Evolutionary conservation across 1,139 yeast species (phyloP).

Genomic region (Wickerhamomyces sp.): DNA sequence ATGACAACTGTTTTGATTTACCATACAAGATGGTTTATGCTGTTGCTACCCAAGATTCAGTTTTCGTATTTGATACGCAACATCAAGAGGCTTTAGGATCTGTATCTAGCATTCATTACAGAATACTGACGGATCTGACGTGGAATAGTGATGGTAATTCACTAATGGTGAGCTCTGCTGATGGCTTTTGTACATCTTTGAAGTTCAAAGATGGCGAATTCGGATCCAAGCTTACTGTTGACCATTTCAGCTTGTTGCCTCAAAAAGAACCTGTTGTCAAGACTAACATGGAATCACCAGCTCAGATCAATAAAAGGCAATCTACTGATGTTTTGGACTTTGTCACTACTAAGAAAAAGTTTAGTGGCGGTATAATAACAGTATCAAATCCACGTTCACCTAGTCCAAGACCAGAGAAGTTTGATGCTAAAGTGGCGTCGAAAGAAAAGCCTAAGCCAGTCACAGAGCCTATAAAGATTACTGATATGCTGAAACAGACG

Average conservation of each 20-base stretch:
- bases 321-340: conserved; percentile 1
- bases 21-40: conserved; percentile 86
- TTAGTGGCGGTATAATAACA: conserved; percentile 1
- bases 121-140: conserved; percentile 78
- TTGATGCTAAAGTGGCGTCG: too few relatives aligned
- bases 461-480: too few relatives aligned
- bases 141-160: conserved; percentile 81
- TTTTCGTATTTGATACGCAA: conserved; percentile 77
- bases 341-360: conserved; percentile 6
- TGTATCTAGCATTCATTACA: conserved; percentile 78
- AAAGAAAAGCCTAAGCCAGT: too few relatives aligned
- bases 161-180: conserved; percentile 79
- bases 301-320: conserved; percentile 7
- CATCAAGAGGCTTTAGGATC: conserved; percentile 62
- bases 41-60: conserved; percentile 88
- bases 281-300: conserved; percentile 3
- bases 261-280: conserved; percentile 6
- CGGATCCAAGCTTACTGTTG: conserved; percentile 35
- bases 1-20: conserved; percentile 40
- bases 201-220: conserved; percentile 46
- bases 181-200: conserved; percentile 82
- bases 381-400: neutral
- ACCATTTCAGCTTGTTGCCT: conserved; percentile 14
- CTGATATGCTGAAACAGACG: neutral
- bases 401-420: too few relatives aligned